These are phyloP conservation scores for Lachancea meyersii DNA, from an alignment of 805 yeast genomes.

Conservation along the genomic window DNA sequence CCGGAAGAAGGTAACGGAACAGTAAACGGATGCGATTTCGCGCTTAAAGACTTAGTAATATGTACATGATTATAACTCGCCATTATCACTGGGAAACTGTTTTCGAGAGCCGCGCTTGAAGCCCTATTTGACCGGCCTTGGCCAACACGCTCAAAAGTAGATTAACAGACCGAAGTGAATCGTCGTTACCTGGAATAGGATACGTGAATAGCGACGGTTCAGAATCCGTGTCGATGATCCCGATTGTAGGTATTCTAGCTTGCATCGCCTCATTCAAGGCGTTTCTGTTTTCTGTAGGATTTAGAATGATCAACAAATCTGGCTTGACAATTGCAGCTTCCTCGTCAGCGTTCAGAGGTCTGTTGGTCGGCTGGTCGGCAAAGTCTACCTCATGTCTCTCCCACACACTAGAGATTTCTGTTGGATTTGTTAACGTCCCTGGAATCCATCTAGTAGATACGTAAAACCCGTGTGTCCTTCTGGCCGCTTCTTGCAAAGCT, in stretches of 20 bases:
- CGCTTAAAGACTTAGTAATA: background rate
- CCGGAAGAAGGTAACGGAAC: background rate
- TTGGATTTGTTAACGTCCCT: slow-evolving; percentile 84
- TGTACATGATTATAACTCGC: background rate
- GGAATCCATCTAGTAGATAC: slow-evolving; percentile 88
- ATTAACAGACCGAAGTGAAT: slow-evolving; percentile 73
- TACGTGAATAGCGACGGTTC: slow-evolving; percentile 87
- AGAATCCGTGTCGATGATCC: slow-evolving; percentile 87
- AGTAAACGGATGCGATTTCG: background rate
- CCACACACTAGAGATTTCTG: slow-evolving; percentile 53
- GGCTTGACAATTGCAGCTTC: slow-evolving; percentile 64
- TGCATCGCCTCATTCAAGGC: slow-evolving; percentile 76
- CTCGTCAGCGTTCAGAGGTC: slow-evolving; percentile 48
- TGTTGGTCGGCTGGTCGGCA: slow-evolving; percentile 59
- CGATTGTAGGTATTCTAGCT: slow-evolving; percentile 85
- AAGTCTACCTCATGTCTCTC: slow-evolving; percentile 72
- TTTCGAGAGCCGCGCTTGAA: slow-evolving; percentile 45
- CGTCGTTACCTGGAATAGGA: slow-evolving; percentile 96
- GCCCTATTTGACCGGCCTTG: slow-evolving; percentile 78
- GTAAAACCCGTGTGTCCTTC: slow-evolving; percentile 69
- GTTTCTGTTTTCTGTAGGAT: slow-evolving; percentile 80
- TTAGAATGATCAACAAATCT: slow-evolving; percentile 77
- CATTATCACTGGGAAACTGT: background rate
- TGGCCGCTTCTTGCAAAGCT: slow-evolving; percentile 73
- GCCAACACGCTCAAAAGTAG: slow-evolving; percentile 78